Evolutionary conservation across 345 rosid species (phyloP).

Genomic region (Melaleuca quinquenervia): DNA sequence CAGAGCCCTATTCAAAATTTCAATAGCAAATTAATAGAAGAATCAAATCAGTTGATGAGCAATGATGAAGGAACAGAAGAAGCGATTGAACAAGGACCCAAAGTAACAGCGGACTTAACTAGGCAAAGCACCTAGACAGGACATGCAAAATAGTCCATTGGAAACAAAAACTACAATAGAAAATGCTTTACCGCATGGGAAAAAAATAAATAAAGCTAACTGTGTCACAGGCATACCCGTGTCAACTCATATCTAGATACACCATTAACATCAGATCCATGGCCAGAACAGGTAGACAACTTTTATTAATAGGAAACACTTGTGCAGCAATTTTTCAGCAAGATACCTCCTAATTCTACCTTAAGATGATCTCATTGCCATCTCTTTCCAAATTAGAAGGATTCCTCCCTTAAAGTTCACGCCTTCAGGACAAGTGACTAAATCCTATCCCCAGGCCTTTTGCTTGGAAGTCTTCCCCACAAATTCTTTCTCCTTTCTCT

Average conservation of each 20-base stretch:
- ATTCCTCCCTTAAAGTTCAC: neutral
- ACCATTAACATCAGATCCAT: neutral
- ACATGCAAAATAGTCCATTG: neutral
- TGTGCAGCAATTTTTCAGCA: neutral
- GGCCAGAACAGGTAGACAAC: neutral
- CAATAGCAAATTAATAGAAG: neutral
- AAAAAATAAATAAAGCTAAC: neutral
- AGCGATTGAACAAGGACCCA: neutral
- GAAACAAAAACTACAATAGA: neutral
- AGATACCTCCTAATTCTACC: neutral
- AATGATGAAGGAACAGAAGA: neutral
- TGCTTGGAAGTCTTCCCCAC: neutral
- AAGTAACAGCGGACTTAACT: neutral
- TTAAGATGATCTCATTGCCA: neutral
- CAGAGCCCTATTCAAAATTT: constrained; percentile 53
- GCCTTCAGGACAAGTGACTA: neutral
- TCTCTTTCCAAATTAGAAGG: neutral
- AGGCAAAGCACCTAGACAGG: neutral
- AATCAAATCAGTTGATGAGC: neutral
- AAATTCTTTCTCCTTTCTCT: neutral
- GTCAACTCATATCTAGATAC: neutral
- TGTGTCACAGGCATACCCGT: neutral
- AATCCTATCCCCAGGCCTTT: neutral
- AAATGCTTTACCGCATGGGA: neutral
- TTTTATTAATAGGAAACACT: neutral